These are phyloP conservation scores for Apiospora kogelbergensis DNA, from an alignment of 2,329 filamentous ascomycete genomes.

Conservation along the genomic window DNA sequence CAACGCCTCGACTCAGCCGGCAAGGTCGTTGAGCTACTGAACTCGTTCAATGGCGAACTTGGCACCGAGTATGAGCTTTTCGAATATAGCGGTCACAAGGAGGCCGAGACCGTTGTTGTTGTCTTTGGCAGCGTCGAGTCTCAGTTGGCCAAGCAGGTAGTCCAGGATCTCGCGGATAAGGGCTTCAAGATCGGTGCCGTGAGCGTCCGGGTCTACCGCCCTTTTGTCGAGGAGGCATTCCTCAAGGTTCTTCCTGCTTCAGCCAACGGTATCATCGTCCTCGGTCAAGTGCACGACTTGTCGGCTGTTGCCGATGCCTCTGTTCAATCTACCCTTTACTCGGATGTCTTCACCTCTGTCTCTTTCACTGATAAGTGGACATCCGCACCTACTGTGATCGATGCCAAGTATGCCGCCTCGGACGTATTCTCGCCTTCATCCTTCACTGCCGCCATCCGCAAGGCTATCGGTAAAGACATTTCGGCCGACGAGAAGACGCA, in stretches of 20 bases:
- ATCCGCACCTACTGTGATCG: constrained; percentile 64
- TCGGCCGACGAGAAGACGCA: constrained; percentile 49
- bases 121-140: constrained; percentile 92
- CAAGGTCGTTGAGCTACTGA: constrained; percentile 67
- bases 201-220: constrained; percentile 90
- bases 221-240: constrained; percentile 94
- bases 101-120: constrained; percentile 80
- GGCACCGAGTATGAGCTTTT: constrained; percentile 92
- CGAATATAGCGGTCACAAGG: constrained; percentile 85
- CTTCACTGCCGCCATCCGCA: constrained; percentile 51
- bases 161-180: constrained; percentile 67
- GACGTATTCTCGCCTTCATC: constrained; percentile 56
- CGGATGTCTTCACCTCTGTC: constrained; percentile 85
- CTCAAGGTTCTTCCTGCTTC: constrained; percentile 76
- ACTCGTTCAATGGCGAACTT: constrained; percentile 83
- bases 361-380: constrained; percentile 73
- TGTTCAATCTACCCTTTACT: constrained; percentile 81
- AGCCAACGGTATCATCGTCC: constrained; percentile 73
- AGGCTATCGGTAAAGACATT: constrained; percentile 45
- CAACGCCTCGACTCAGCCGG: constrained; percentile 72
- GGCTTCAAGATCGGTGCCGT: constrained; percentile 82
- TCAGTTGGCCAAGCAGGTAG: constrained; percentile 80
- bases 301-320: constrained; percentile 72
- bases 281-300: constrained; percentile 82
- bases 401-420: constrained; percentile 85